A percentile compares a stretch with the other conserved stretches of the same genome.
phyloP scores from a whole-genome alignment of 2,329 filamentous ascomycete species.

The Diaporthe eres region DNA sequence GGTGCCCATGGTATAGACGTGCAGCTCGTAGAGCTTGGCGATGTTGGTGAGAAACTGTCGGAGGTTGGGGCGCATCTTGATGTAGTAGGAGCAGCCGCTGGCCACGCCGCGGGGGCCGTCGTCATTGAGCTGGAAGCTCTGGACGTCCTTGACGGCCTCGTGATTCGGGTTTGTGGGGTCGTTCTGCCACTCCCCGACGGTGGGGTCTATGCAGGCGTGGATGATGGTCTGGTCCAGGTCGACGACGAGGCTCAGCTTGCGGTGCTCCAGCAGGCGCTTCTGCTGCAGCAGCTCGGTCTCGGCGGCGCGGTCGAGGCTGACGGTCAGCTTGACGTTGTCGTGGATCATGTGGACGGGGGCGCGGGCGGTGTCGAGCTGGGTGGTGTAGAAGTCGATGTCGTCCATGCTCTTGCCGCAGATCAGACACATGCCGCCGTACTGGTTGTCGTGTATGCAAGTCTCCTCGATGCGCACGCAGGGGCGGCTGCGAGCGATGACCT shows the following conservation, averaged over 20 bases:
- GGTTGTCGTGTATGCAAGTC: constrained; percentile 89
- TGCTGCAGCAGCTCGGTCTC: constrained; percentile 90
- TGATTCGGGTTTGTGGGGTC: constrained; percentile 93
- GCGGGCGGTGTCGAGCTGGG: constrained; percentile 83
- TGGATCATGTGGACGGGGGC: constrained; percentile 97
- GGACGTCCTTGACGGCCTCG: constrained; percentile 89
- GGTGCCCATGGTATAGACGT: constrained; percentile 99
- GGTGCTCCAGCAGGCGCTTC: constrained; percentile 81
- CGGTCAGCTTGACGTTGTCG: constrained; percentile 87
- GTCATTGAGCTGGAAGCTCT: constrained; percentile 89
- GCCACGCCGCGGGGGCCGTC: constrained; percentile 80
- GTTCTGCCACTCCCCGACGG: constrained; percentile 93
- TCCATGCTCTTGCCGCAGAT: constrained; percentile 98
- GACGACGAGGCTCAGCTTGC: constrained; percentile 93
- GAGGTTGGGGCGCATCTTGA: constrained; percentile 94
- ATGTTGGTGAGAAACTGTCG: constrained; percentile 84
- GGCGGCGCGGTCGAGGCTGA: constrained; percentile 85
- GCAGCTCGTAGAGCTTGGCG: constrained; percentile 88
- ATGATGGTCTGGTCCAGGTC: constrained; percentile 99
- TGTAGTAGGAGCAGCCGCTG: constrained; percentile 93
- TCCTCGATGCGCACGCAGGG: constrained; percentile 85
- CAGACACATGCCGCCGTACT: constrained; percentile 91
- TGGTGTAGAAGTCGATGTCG: constrained; percentile 86
- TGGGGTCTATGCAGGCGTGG: constrained; percentile 96
- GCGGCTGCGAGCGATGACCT: constrained; percentile 72